Conservation (phyloP, 768 basidiomycete genomes). For the Daedaleopsis sinensis region DNA sequence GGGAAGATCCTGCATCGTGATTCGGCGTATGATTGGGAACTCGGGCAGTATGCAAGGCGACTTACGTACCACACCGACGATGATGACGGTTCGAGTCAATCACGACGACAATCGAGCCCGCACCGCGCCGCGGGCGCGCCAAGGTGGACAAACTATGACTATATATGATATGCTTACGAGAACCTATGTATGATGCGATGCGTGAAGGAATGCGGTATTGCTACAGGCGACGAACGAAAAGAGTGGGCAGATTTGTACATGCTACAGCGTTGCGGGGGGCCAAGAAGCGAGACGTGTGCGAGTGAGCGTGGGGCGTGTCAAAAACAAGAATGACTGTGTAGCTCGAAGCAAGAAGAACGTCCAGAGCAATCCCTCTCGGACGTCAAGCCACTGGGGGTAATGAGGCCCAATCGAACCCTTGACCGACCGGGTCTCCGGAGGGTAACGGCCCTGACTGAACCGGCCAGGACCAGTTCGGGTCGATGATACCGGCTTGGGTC, state of each 20-base stretch:
- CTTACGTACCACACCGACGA: too few species aligned
- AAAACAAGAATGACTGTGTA: not conserved
- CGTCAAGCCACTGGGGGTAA: not conserved
- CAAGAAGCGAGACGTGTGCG: not conserved
- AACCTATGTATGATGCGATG: not conserved
- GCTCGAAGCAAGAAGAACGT: not conserved
- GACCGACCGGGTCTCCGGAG: not conserved
- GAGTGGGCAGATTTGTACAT: not conserved
- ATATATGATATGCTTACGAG: not conserved
- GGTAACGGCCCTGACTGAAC: not conserved
- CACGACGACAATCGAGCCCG: too few species aligned
- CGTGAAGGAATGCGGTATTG: slow-evolving; percentile 4
- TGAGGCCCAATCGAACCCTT: slow-evolving; percentile 9
- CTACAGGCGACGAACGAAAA: slow-evolving; percentile 1
- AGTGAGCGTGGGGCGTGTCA: not conserved
- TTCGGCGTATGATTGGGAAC: too few species aligned
- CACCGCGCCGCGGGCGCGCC: too few species aligned
- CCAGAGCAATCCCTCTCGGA: not conserved
- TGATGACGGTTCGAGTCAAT: too few species aligned
- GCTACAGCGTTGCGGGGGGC: not conserved
- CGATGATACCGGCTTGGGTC: slow-evolving; percentile 16
- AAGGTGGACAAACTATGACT: too few species aligned
- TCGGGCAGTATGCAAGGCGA: too few species aligned
- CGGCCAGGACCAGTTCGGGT: slow-evolving; percentile 17
- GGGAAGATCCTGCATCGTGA: not conserved